Percentiles rank a stretch among this genome's conserved stretches.
These are phyloP conservation scores for Penicillium salamii DNA, from an alignment of 495 filamentous ascomycete species.

Conservation along the genomic window DNA sequence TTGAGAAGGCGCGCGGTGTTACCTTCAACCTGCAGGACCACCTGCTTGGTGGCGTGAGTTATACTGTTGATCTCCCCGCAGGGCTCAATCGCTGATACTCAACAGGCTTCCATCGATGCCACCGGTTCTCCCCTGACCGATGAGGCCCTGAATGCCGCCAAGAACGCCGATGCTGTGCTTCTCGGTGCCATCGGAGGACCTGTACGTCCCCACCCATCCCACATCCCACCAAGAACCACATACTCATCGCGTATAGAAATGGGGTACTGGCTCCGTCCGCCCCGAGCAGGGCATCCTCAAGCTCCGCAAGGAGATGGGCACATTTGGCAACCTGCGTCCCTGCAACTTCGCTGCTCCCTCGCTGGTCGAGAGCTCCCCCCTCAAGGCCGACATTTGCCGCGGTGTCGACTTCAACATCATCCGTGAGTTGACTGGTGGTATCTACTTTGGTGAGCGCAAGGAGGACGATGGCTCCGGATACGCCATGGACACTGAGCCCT, in stretches of 20 bases:
- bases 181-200: slow-evolving; percentile 95
- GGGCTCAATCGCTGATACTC: slow-evolving; percentile 1
- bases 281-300: slow-evolving; percentile 93
- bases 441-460: slow-evolving; percentile 94
- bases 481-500: slow-evolving; percentile 87
- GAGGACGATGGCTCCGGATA: slow-evolving; percentile 74
- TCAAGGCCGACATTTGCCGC: slow-evolving; percentile 81
- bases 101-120: slow-evolving; percentile 79
- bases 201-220: slow-evolving; percentile 39
- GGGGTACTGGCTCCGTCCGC: slow-evolving; percentile 85
- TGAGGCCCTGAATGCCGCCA: slow-evolving; percentile 79
- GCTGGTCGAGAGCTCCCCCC: slow-evolving; percentile 82
- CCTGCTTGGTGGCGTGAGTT: slow-evolving; percentile 87
- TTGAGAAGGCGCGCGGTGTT: slow-evolving; percentile 67
- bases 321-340: slow-evolving; percentile 96
- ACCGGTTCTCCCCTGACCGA: slow-evolving; percentile 77
- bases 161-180: slow-evolving; percentile 86
- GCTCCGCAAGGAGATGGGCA: slow-evolving; percentile 89
- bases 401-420: slow-evolving; percentile 94
- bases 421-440: slow-evolving; percentile 90
- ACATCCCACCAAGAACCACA: neutral
- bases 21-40: slow-evolving; percentile 91
- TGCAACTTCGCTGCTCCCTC: slow-evolving; percentile 94
- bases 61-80: neutral
- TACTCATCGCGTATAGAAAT: slow-evolving; percentile 58